Percentiles rank a stretch among this genome's conserved stretches.
phyloP scores from a whole-genome alignment of 139 green algal genomes.

The Chlamydomonas sp. region DNA sequence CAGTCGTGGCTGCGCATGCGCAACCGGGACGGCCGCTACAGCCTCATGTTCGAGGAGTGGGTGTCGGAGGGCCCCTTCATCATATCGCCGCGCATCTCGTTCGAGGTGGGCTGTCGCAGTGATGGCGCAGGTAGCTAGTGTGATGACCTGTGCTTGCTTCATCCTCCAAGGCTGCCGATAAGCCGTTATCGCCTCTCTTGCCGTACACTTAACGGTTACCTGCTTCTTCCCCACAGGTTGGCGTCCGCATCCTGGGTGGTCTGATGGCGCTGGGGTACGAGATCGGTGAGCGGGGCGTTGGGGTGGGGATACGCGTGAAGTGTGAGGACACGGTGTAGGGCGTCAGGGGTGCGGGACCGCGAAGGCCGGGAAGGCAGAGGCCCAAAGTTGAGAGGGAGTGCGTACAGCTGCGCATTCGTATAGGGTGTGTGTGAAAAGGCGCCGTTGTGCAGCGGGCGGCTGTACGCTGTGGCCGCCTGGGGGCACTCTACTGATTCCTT shows the following conservation, averaged over 20 bases:
- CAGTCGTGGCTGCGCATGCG: slow-evolving; percentile 95
- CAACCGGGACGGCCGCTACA: slow-evolving; percentile 95
- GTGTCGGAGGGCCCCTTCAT: slow-evolving; percentile 95
- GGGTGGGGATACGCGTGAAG: too few species aligned
- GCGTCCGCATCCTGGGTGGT: slow-evolving; percentile 92
- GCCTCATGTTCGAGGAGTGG: slow-evolving; percentile 98
- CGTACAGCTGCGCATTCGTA: too few species aligned
- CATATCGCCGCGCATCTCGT: slow-evolving; percentile 93
- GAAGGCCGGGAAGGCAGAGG: too few species aligned
- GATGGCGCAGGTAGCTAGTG: not conserved
- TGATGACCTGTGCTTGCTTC: not conserved
- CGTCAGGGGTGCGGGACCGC: too few species aligned
- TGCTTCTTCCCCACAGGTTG: slow-evolving; percentile 52
- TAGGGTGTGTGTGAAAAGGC: too few species aligned
- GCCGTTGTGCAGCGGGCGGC: too few species aligned
- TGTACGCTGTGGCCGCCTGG: too few species aligned
- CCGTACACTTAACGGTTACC: not conserved
- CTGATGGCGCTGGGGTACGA: slow-evolving; percentile 98
- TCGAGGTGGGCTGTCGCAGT: slow-evolving; percentile 78
- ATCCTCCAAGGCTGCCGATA: not conserved
- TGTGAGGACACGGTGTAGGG: too few species aligned
- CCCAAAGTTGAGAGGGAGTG: too few species aligned
- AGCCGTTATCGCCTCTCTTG: not conserved
- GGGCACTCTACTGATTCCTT: too few species aligned
- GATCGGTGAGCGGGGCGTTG: slow-evolving; percentile 65